A percentile compares a stretch with the other conserved stretches of the same genome.
These are phyloP conservation scores for Zelonia costaricensis DNA, from an alignment of 208 protist species.

Conservation along the genomic window DNA sequence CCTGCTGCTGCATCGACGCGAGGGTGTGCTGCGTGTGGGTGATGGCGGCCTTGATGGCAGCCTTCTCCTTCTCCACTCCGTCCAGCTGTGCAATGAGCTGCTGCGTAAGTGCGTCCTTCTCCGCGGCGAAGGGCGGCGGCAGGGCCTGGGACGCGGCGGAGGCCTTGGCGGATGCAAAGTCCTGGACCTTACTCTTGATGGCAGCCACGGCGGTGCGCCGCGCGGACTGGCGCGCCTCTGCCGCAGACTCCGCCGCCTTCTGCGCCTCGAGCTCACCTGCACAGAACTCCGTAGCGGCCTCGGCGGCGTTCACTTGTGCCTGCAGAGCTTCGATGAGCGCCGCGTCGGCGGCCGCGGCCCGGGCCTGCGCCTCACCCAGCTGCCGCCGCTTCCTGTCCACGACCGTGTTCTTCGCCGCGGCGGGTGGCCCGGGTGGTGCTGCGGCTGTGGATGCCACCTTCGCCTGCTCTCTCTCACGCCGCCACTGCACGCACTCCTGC, in stretches of 20 bases:
- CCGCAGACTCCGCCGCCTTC: background rate
- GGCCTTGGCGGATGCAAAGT: background rate
- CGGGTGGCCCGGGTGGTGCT: background rate
- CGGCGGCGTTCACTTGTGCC: background rate
- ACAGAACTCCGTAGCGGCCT: constrained; percentile 3
- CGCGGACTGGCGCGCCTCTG: background rate
- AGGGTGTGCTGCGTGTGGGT: background rate
- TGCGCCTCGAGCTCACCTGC: background rate
- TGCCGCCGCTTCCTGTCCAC: background rate
- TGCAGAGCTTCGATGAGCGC: background rate
- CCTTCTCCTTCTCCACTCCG: background rate
- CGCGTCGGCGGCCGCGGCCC: background rate
- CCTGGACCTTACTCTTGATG: background rate
- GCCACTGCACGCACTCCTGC: no score
- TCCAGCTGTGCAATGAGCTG: background rate
- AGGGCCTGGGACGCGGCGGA: no score
- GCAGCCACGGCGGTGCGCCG: background rate
- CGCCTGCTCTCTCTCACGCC: no score
- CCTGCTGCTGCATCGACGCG: constrained; percentile 1
- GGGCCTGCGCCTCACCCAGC: background rate
- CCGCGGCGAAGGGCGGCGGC: background rate
- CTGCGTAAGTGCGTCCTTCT: background rate
- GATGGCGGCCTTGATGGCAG: background rate
- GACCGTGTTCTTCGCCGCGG: background rate
- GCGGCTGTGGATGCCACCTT: no score